Conservation (phyloP, 2,329 filamentous ascomycete genomes). For the Fusarium guadeloupense region DNA sequence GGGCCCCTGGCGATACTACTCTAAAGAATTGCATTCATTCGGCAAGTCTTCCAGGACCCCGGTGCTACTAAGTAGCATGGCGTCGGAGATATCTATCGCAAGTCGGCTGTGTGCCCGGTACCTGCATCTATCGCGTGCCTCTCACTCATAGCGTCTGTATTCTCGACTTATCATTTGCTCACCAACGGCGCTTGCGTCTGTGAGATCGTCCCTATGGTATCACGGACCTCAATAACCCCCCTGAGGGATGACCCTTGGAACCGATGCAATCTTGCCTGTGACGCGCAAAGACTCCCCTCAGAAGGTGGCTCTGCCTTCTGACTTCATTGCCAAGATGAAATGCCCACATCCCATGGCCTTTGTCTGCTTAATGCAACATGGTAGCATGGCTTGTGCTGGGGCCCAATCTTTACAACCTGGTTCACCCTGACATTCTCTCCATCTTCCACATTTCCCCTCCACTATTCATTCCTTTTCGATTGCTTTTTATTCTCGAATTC, state of each 20-base stretch:
- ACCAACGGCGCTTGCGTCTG: constrained; percentile 7
- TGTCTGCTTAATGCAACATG: constrained; percentile 18
- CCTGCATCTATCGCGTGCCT: constrained; percentile 34
- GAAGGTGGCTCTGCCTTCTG: constrained; percentile 16
- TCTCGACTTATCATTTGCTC: constrained; percentile 30
- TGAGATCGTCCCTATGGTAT: constrained; percentile 21
- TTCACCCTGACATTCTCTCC: constrained; percentile 27
- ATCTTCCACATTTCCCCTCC: constrained; percentile 30
- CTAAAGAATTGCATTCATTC: constrained; percentile 1
- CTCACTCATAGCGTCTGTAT: constrained; percentile 25
- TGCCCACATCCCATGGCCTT: constrained; percentile 7
- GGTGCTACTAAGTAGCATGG: constrained; percentile 10
- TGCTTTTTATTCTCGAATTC: constrained; percentile 18
- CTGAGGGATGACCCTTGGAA: constrained; percentile 44
- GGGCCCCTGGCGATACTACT: constrained; percentile 9
- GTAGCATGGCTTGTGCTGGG: constrained; percentile 9
- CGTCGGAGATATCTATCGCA: constrained; percentile 32
- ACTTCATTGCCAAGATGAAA: constrained; percentile 27
- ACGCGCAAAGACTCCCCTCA: constrained; percentile 26
- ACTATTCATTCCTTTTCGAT: constrained; percentile 36
- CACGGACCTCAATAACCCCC: constrained; percentile 30
- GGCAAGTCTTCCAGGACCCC: not conserved
- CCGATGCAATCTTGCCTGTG: constrained; percentile 42
- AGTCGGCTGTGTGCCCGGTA: constrained; percentile 31
- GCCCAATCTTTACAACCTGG: constrained; percentile 11